Evolutionary conservation across 225 moss, liverwort and hornwort species (phyloP).

Genomic region (Polytrichum commune): DNA sequence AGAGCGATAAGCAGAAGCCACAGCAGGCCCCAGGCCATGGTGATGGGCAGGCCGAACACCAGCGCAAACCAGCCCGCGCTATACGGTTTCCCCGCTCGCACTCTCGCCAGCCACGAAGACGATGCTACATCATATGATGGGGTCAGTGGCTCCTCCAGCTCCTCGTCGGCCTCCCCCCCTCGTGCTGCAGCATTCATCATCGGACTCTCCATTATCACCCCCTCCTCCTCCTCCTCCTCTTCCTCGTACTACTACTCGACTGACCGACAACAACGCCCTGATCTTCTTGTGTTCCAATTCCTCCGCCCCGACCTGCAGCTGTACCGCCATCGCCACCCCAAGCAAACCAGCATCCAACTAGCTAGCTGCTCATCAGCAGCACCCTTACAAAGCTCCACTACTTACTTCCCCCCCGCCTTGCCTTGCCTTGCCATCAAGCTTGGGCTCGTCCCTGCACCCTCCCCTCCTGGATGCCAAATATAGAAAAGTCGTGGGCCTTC

Average conservation of each 20-base stretch:
- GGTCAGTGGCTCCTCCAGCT: not conserved
- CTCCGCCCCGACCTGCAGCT: not conserved
- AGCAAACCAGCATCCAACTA: not conserved
- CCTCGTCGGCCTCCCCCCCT: slow-evolving; percentile 14
- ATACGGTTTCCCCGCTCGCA: slow-evolving; percentile 7
- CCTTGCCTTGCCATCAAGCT: not conserved
- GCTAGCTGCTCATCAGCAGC: not conserved
- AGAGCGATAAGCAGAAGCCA: slow-evolving; percentile 18
- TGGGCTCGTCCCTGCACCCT: too few relatives aligned
- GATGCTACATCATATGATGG: too few relatives aligned
- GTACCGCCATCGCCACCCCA: not conserved
- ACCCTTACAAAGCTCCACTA: not conserved
- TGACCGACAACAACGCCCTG: not conserved
- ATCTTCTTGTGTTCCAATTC: not conserved
- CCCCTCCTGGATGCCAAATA: too few relatives aligned
- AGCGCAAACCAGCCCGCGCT: slow-evolving; percentile 13
- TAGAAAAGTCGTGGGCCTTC: too few relatives aligned
- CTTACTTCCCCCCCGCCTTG: not conserved
- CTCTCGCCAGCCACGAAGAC: not conserved
- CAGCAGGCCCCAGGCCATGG: slow-evolving; percentile 17
- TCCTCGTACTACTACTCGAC: not conserved
- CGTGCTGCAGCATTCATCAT: slow-evolving; percentile 13
- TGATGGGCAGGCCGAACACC: slow-evolving; percentile 17
- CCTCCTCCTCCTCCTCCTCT: not conserved
- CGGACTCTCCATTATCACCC: not conserved